Conservation (phyloP, 1,284 basidiomycete genomes). For the Trametes sp. region DNA sequence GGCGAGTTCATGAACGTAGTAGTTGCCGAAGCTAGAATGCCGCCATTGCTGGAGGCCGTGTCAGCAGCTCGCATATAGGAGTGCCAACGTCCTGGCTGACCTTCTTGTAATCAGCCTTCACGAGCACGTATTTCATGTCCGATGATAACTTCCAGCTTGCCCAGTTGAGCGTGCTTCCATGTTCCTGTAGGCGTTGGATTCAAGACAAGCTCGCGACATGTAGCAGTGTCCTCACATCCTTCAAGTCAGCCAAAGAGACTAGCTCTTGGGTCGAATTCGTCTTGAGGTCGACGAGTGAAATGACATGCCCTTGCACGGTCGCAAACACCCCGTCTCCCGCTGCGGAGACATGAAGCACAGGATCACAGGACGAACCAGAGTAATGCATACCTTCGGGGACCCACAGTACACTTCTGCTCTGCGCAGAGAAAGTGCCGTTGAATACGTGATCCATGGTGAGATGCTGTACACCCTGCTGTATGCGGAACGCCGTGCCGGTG, state of each 20-base stretch:
- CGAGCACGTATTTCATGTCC: slow-evolving; percentile 87
- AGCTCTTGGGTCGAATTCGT: slow-evolving; percentile 74
- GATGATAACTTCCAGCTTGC: slow-evolving; percentile 81
- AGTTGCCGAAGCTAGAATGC: slow-evolving; percentile 87
- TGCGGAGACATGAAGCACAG: slow-evolving; percentile 35
- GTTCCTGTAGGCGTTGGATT: slow-evolving; percentile 52
- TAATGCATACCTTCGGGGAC: slow-evolving; percentile 81
- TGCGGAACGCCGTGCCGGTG: slow-evolving; percentile 57
- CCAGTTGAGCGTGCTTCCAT: slow-evolving; percentile 62
- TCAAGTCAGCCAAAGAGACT: slow-evolving; percentile 64
- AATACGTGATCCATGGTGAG: slow-evolving; percentile 90
- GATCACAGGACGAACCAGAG: too few relatives aligned
- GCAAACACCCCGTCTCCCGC: slow-evolving; percentile 94
- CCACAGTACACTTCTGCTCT: slow-evolving; percentile 70
- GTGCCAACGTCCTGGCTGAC: too few relatives aligned
- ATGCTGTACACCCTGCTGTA: slow-evolving; percentile 64
- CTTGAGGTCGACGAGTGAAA: slow-evolving; percentile 82
- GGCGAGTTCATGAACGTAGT: slow-evolving; percentile 80
- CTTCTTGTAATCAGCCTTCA: slow-evolving; percentile 79
- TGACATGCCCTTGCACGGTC: slow-evolving; percentile 62
- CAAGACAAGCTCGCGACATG: not conserved
- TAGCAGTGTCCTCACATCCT: slow-evolving; percentile 56
- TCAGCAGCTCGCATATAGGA: not conserved
- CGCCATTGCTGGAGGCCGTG: slow-evolving; percentile 81
- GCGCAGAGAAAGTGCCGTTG: slow-evolving; percentile 82